Percentiles rank a stretch among this genome's conserved stretches.
Evolutionary conservation across 768 basidiomycete genomes (phyloP).

Genomic region (Trametes maxima): DNA sequence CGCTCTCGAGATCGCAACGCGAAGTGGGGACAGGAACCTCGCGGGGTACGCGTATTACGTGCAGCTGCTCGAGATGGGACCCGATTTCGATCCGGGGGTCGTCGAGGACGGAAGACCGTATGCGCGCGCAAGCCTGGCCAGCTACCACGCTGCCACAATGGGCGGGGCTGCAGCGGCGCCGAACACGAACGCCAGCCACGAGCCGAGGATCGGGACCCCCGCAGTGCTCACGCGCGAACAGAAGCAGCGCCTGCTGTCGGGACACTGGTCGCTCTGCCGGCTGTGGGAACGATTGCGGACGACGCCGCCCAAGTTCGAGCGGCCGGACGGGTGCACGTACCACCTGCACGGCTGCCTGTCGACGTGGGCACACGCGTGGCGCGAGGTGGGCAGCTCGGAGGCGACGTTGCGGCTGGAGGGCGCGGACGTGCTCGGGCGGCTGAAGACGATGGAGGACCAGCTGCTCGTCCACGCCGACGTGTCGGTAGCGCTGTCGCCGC

Average conservation of each 20-base stretch:
- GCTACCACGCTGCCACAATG: neutral
- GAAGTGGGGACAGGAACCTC: conserved; percentile 31
- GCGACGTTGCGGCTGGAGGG: conserved; percentile 29
- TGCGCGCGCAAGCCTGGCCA: neutral
- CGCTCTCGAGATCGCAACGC: conserved; percentile 38
- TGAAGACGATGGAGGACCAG: conserved; percentile 35
- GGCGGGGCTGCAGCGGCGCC: neutral
- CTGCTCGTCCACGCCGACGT: conserved; percentile 38
- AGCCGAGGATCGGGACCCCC: conserved; percentile 16
- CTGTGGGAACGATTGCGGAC: conserved; percentile 38
- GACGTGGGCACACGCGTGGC: conserved; percentile 43
- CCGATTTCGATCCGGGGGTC: conserved; percentile 24
- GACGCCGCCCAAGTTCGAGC: conserved; percentile 34
- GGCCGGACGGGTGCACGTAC: conserved; percentile 36
- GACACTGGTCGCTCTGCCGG: conserved; percentile 38
- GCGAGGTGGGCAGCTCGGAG: conserved; percentile 30
- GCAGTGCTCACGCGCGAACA: conserved; percentile 33
- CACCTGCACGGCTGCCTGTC: conserved; percentile 40
- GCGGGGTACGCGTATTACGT: conserved; percentile 40
- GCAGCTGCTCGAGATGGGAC: conserved; percentile 33
- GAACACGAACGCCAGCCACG: neutral
- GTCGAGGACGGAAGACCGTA: conserved; percentile 17
- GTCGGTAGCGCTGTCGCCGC: conserved; percentile 35
- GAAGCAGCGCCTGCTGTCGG: conserved; percentile 37
- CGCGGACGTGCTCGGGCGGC: conserved; percentile 41